Conservation (phyloP, 495 filamentous ascomycete species). For the Xylaria grammica region DNA sequence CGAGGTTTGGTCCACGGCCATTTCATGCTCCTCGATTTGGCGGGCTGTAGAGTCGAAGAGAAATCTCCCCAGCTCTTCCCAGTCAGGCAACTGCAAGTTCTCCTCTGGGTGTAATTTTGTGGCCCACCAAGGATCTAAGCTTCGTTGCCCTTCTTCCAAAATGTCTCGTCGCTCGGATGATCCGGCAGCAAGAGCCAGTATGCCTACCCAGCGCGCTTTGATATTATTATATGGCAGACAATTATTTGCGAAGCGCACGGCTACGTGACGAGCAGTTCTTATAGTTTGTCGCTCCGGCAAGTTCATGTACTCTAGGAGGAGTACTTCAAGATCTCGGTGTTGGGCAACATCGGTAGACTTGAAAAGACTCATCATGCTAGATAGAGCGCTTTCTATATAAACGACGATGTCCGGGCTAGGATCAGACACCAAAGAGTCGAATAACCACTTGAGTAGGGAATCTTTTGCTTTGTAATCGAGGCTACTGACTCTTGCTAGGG, state of each 20-base stretch:
- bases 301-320: conserved; percentile 72
- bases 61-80: conserved; percentile 48
- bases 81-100: conserved; percentile 48
- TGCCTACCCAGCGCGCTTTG: conserved; percentile 83
- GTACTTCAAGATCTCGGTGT: conserved; percentile 37
- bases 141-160: conserved; percentile 87
- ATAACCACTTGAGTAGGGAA: conserved; percentile 75
- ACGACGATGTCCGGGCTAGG: conserved; percentile 75
- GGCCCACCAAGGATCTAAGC: conserved; percentile 65
- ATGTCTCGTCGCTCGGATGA: conserved; percentile 76
- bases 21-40: conserved; percentile 28
- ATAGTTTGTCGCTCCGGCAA: conserved; percentile 36
- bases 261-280: conserved; percentile 74
- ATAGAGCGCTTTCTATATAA: conserved; percentile 87
- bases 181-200: conserved; percentile 73
- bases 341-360: conserved; percentile 50
- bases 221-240: conserved; percentile 81
- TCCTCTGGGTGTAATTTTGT: conserved; percentile 46
- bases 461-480: conserved; percentile 55
- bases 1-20: conserved; percentile 32
- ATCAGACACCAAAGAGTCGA: conserved; percentile 81
- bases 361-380: conserved; percentile 64
- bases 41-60: conserved; percentile 44
- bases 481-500: conserved; percentile 65
- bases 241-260: conserved; percentile 89